phyloP scores from a whole-genome alignment of 441 rosid genomes.

The Melianthus villosus region DNA sequence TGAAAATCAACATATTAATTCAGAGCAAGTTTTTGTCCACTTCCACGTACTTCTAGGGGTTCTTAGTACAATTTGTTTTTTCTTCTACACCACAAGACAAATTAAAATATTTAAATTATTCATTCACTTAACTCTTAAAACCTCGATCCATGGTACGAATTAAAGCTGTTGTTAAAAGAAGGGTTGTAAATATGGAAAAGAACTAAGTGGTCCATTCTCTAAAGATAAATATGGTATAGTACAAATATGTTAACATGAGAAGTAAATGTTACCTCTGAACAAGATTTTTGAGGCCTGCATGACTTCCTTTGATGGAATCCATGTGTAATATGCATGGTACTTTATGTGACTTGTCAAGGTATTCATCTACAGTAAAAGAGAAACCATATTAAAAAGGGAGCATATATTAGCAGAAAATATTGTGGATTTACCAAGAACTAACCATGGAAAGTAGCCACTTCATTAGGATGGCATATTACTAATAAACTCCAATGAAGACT shows the following conservation, averaged over 20 bases:
- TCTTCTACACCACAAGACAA: too few relatives aligned
- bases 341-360: conserved; percentile 17
- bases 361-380: conserved; percentile 24
- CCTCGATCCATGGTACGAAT: conserved; percentile 3
- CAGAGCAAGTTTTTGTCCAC: too few relatives aligned
- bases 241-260: not conserved
- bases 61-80: too few relatives aligned
- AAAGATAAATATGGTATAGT: too few relatives aligned
- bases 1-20: too few relatives aligned
- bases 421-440: too few relatives aligned
- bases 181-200: not conserved
- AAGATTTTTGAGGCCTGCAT: conserved; percentile 50
- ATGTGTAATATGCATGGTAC: conserved; percentile 76
- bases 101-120: too few relatives aligned
- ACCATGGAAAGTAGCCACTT: conserved; percentile 30
- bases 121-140: not conserved
- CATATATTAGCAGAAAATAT: too few relatives aligned
- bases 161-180: not conserved
- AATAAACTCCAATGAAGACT: conserved; percentile 86
- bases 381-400: too few relatives aligned
- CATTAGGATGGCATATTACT: conserved; percentile 69
- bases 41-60: too few relatives aligned
- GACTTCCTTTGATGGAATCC: conserved; percentile 79
- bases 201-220: too few relatives aligned
- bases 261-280: conserved; percentile 37